phyloP scores from a whole-genome alignment of 768 basidiomycete species.

The Chalciporus piperatus region DNA sequence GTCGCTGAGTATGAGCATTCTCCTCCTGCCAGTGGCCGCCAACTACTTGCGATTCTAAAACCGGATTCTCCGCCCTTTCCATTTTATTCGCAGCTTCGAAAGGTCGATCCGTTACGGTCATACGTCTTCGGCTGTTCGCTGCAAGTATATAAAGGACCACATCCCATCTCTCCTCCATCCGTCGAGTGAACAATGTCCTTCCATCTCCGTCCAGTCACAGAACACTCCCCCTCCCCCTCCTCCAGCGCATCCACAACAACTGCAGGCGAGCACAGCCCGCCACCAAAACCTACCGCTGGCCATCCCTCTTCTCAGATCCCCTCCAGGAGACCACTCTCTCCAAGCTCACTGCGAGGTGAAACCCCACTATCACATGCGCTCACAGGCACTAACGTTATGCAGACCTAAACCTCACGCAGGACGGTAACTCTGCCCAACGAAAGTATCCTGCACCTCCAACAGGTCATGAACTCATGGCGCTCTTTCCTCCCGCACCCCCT shows the following conservation, averaged over 20 bases:
- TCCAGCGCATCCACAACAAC: constrained; percentile 50
- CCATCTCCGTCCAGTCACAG: constrained; percentile 57
- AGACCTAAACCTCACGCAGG: constrained; percentile 66
- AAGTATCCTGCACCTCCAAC: constrained; percentile 76
- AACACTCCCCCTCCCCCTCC: constrained; percentile 49
- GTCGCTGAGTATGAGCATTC: constrained; percentile 16
- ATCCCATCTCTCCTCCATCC: constrained; percentile 27
- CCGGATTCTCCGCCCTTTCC: constrained; percentile 10
- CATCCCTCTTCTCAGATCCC: constrained; percentile 30
- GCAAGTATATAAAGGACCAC: constrained; percentile 24
- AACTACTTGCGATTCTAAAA: constrained; percentile 6
- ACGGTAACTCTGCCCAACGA: constrained; percentile 46
- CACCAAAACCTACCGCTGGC: constrained; percentile 30
- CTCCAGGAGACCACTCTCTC: constrained; percentile 59
- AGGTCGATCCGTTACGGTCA: constrained; percentile 27
- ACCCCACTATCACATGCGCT: constrained; percentile 1
- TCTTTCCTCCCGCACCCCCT: constrained; percentile 74
- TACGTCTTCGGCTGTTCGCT: constrained; percentile 10
- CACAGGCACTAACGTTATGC: constrained; percentile 13
- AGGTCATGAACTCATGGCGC: constrained; percentile 81
- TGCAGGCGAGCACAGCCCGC: constrained; percentile 42
- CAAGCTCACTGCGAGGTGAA: constrained; percentile 59
- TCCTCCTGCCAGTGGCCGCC: constrained; percentile 13
- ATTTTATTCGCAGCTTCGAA: constrained; percentile 11
- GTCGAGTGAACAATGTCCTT: constrained; percentile 41